These are phyloP conservation scores for Sordariomycetes sp. DNA, from an alignment of 2,329 filamentous ascomycete genomes.

Conservation along the genomic window DNA sequence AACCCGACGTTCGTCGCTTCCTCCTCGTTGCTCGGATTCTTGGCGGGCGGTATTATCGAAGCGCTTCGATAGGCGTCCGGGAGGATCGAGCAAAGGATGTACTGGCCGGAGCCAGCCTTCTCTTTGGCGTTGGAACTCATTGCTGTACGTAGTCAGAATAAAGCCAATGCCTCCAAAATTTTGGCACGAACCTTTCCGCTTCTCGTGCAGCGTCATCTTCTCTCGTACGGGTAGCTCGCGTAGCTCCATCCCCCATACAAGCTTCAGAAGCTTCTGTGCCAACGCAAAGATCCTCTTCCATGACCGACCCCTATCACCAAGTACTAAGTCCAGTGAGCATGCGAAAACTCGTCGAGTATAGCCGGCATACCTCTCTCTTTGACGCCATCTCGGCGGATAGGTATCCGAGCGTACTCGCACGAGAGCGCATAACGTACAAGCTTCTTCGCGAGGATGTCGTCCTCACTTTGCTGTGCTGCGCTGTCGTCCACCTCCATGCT, in stretches of 20 bases:
- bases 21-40: slow-evolving; percentile 51
- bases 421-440: slow-evolving; percentile 60
- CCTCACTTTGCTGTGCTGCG: slow-evolving; percentile 25
- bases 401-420: slow-evolving; percentile 53
- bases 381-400: slow-evolving; percentile 53
- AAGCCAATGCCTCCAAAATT: not conserved
- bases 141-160: slow-evolving; percentile 13
- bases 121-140: slow-evolving; percentile 38
- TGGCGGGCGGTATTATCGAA: slow-evolving; percentile 58
- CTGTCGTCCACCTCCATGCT: slow-evolving; percentile 20
- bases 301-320: slow-evolving; percentile 57
- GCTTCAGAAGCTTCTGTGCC: slow-evolving; percentile 63
- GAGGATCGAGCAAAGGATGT: slow-evolving; percentile 68
- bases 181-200: slow-evolving; percentile 54
- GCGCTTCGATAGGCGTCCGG: slow-evolving; percentile 59
- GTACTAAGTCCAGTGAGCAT: slow-evolving; percentile 39
- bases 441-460: slow-evolving; percentile 51
- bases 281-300: slow-evolving; percentile 72
- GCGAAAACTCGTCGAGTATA: slow-evolving; percentile 8
- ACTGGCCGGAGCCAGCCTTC: slow-evolving; percentile 56
- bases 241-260: slow-evolving; percentile 87
- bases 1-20: slow-evolving; percentile 78
- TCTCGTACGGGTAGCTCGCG: slow-evolving; percentile 73
- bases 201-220: slow-evolving; percentile 70
- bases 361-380: slow-evolving; percentile 46